These are phyloP conservation scores for Beauveria australis DNA, from an alignment of 2,329 filamentous ascomycete species.

Conservation along the genomic window DNA sequence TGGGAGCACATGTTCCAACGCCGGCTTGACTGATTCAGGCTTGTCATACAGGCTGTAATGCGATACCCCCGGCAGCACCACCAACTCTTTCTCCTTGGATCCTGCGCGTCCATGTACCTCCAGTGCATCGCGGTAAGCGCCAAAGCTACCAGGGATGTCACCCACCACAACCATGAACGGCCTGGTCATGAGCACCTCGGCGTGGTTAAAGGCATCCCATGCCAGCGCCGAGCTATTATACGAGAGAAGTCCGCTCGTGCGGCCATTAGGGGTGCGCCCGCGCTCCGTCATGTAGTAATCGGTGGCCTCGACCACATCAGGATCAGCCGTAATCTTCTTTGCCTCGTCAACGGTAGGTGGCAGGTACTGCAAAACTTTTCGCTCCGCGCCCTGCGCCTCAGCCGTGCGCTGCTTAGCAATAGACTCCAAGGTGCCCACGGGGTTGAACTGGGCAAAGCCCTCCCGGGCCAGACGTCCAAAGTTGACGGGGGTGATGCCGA, in stretches of 20 bases:
- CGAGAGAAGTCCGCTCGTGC: constrained; percentile 3
- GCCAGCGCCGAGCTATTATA: constrained; percentile 6
- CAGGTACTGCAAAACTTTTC: neutral
- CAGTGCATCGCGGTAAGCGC: constrained; percentile 2
- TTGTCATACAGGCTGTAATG: constrained; percentile 12
- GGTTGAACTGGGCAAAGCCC: constrained; percentile 2
- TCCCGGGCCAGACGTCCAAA: constrained; percentile 21
- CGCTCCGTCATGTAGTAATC: constrained; percentile 12
- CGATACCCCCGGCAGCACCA: constrained; percentile 9
- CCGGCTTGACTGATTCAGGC: constrained; percentile 9
- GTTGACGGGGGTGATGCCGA: constrained; percentile 21
- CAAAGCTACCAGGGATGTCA: constrained; percentile 7
- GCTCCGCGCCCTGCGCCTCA: constrained; percentile 4
- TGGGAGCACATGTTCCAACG: constrained; percentile 3
- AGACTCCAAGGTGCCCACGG: neutral
- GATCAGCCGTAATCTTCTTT: neutral
- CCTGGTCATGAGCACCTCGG: constrained; percentile 8
- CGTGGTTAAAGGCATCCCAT: constrained; percentile 10
- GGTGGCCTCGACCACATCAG: constrained; percentile 1
- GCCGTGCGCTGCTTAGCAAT: constrained; percentile 8
- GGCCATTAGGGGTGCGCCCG: neutral
- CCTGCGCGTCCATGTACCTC: constrained; percentile 8
- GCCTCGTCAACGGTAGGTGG: constrained; percentile 6
- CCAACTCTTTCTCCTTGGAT: constrained; percentile 9
- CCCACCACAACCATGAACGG: constrained; percentile 11